Evolutionary conservation across 75 land plant species (phyloP).

Genomic region (Adiantum capillusveneris): DNA sequence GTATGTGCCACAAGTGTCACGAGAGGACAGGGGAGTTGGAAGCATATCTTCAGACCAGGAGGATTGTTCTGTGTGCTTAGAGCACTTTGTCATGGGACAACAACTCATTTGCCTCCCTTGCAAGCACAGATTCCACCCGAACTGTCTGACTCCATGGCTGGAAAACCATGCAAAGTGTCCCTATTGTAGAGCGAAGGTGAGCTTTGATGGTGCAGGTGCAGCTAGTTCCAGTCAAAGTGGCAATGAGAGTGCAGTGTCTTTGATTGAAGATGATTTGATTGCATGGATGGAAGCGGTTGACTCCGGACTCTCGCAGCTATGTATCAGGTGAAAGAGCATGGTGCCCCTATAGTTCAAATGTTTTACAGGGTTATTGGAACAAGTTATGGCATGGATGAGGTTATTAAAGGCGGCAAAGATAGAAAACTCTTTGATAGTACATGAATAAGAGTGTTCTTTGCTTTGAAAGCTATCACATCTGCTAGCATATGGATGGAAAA

Average conservation of each 20-base stretch:
- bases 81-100: constrained; percentile 46
- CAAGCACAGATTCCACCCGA: constrained; percentile 59
- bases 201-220: not conserved
- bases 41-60: constrained; percentile 13
- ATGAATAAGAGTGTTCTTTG: too few species aligned
- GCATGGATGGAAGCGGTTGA: constrained; percentile 5
- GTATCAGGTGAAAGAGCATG: not conserved
- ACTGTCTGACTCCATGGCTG: constrained; percentile 66
- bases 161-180: constrained; percentile 64
- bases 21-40: constrained; percentile 3
- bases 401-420: too few species aligned
- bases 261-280: not conserved
- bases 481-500: too few species aligned
- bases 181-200: constrained; percentile 46
- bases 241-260: not conserved
- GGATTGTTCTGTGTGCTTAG: constrained; percentile 73
- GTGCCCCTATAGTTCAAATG: too few species aligned
- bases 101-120: constrained; percentile 48
- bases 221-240: not conserved
- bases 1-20: constrained; percentile 15
- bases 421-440: too few species aligned
- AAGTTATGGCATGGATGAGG: too few species aligned
- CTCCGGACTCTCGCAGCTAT: not conserved
- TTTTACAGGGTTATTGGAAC: too few species aligned
- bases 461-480: too few species aligned